phyloP scores from a whole-genome alignment of 148 eudicot genomes.

The Cornus controversa region DNA sequence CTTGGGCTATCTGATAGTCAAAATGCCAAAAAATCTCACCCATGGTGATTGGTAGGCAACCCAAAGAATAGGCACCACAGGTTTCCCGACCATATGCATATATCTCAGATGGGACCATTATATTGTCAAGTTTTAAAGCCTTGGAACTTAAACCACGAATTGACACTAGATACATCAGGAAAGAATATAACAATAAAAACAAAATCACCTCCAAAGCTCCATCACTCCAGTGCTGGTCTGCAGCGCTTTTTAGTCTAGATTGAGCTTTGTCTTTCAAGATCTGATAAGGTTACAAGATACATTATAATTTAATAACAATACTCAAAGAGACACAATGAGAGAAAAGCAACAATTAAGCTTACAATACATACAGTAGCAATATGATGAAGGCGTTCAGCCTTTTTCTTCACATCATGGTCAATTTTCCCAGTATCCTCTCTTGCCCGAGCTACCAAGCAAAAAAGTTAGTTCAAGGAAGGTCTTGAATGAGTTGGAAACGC shows the following conservation, averaged over 20 bases:
- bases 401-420: slow-evolving; percentile 73
- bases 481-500: slow-evolving; percentile 5
- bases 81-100: too few species aligned
- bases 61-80: too few species aligned
- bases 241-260: slow-evolving; percentile 80
- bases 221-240: slow-evolving; percentile 95
- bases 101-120: too few species aligned
- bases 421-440: slow-evolving; percentile 91
- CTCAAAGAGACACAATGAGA: not conserved
- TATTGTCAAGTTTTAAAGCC: not conserved
- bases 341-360: not conserved
- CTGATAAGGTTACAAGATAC: slow-evolving; percentile 36
- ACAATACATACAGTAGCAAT: slow-evolving; percentile 65
- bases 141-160: not conserved
- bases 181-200: not conserved
- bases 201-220: slow-evolving; percentile 92
- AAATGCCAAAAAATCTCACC: too few species aligned
- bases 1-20: too few species aligned
- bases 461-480: not conserved
- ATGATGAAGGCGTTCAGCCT: slow-evolving; percentile 83
- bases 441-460: slow-evolving; percentile 82
- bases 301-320: not conserved
- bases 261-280: slow-evolving; percentile 75
- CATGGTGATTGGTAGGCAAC: too few species aligned
- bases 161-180: too few species aligned